phyloP scores from a whole-genome alignment of 2,329 filamentous ascomycete species.

The Claviceps sp. region DNA sequence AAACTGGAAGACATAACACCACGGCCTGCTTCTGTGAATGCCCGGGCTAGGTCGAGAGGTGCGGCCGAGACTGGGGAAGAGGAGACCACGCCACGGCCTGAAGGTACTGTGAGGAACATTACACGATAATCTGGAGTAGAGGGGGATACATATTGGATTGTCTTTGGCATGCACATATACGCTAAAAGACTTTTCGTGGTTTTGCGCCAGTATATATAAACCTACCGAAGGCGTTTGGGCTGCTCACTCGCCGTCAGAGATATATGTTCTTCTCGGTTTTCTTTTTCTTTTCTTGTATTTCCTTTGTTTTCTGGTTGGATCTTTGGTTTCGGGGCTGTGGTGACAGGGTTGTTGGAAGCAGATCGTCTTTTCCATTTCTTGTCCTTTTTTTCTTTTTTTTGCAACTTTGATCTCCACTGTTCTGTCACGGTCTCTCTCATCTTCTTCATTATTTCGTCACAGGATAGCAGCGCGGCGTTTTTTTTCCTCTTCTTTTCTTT shows the following conservation, averaged over 20 bases:
- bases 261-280: not conserved
- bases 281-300: not conserved
- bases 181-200: not conserved
- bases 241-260: too few species aligned
- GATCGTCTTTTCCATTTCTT: not conserved
- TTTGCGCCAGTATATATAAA: not conserved
- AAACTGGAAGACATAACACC: slow-evolving; percentile 14
- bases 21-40: slow-evolving; percentile 18
- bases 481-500: not conserved
- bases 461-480: slow-evolving; percentile 13
- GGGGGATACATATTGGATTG: too few species aligned
- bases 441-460: slow-evolving; percentile 5
- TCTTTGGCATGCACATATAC: too few species aligned
- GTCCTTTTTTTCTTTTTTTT: slow-evolving; percentile 3
- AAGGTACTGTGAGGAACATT: slow-evolving; percentile 1
- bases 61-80: slow-evolving; percentile 13
- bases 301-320: not conserved
- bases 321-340: not conserved
- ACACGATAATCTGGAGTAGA: too few species aligned
- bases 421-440: not conserved
- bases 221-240: too few species aligned
- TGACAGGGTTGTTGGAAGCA: not conserved
- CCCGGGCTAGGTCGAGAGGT: not conserved
- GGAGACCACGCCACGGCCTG: slow-evolving; percentile 28
- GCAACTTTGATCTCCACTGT: slow-evolving; percentile 3